Percentiles rank a stretch among this genome's conserved stretches.
Evolutionary conservation across 73 alveolate species (phyloP).

Genomic region (Tetrahymena malaccensis): DNA sequence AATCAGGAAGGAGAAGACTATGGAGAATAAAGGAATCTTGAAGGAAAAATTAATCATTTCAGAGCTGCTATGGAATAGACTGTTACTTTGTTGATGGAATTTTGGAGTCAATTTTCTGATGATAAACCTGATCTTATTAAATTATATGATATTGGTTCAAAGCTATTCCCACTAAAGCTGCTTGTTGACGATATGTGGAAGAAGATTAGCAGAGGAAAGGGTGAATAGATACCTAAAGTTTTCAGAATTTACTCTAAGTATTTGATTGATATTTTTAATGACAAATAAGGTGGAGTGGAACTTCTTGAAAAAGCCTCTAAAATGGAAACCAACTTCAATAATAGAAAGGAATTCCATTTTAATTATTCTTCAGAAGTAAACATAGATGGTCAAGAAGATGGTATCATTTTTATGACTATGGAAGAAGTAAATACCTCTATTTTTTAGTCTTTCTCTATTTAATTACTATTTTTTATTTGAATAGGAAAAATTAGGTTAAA

Average conservation of each 20-base stretch:
- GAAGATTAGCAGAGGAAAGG: constrained; percentile 11
- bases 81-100: constrained; percentile 35
- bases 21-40: constrained; percentile 32
- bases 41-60: constrained; percentile 10
- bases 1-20: constrained; percentile 24
- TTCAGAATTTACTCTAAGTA: constrained; percentile 35
- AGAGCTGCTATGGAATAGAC: constrained; percentile 31
- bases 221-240: constrained; percentile 15
- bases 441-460: neutral
- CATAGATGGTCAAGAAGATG: constrained; percentile 43
- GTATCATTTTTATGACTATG: constrained; percentile 21
- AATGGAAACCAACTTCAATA: constrained; percentile 6
- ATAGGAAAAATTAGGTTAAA: constrained; percentile 31
- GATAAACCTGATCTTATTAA: constrained; percentile 37
- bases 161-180: constrained; percentile 19
- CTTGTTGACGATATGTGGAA: constrained; percentile 37
- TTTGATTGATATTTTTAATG: constrained; percentile 35
- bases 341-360: constrained; percentile 34
- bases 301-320: constrained; percentile 27
- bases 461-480: neutral
- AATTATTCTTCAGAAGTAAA: constrained; percentile 24
- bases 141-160: constrained; percentile 40
- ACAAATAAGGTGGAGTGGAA: constrained; percentile 22
- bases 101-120: constrained; percentile 41
- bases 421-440: constrained; percentile 9